These are phyloP conservation scores for Fraxinus sp. DNA, from an alignment of 305 asterid species.

Conservation along the genomic window DNA sequence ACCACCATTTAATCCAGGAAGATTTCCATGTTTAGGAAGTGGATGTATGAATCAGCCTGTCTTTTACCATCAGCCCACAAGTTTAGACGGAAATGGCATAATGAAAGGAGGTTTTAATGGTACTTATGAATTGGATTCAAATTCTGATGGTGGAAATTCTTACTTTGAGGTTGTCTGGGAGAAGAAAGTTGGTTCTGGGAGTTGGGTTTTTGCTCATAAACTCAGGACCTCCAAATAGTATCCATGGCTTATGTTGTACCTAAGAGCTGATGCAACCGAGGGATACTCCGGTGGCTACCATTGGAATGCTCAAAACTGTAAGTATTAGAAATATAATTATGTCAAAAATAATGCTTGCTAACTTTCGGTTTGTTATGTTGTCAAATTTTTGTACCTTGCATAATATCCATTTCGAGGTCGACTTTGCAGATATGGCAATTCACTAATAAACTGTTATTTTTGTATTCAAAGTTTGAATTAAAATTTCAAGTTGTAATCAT, in stretches of 20 bases:
- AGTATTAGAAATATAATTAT: not conserved
- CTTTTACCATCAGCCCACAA: constrained; percentile 48
- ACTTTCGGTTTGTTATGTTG: not conserved
- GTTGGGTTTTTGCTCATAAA: constrained; percentile 61
- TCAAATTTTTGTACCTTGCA: not conserved
- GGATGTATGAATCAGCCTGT: constrained; percentile 81
- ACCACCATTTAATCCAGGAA: constrained; percentile 50
- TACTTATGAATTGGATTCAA: constrained; percentile 37
- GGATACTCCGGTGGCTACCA: constrained; percentile 77
- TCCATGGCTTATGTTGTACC: constrained; percentile 76
- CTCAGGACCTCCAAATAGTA: constrained; percentile 52
- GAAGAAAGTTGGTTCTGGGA: constrained; percentile 42
- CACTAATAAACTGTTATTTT: not conserved
- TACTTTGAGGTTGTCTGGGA: constrained; percentile 66
- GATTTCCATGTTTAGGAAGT: constrained; percentile 64
- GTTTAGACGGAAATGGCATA: constrained; percentile 15
- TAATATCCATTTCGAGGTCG: not conserved
- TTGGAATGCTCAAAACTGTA: constrained; percentile 59
- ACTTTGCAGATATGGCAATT: not conserved
- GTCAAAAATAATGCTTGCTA: not conserved
- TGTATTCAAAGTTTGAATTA: not conserved
- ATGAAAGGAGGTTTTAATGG: constrained; percentile 58
- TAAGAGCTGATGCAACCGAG: constrained; percentile 73
- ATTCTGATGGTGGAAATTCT: constrained; percentile 22
- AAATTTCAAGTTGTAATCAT: not conserved